These are phyloP conservation scores for Hygrophorus pudorinus DNA, from an alignment of 768 basidiomycete genomes.

Conservation along the genomic window DNA sequence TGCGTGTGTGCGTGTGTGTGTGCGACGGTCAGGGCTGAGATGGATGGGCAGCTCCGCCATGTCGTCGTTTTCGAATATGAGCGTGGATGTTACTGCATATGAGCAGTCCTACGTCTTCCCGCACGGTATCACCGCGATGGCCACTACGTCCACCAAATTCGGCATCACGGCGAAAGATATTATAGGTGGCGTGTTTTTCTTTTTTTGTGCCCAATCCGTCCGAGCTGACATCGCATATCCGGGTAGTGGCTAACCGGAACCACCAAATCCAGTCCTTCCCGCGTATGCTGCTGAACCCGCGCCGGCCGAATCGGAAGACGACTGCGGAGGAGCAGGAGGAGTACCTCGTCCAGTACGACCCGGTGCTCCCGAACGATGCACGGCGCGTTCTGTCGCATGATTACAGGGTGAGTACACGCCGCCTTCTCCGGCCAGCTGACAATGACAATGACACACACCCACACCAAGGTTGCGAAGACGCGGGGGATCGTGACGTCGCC, in stretches of 20 bases:
- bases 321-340: conserved; percentile 78
- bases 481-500: conserved; percentile 67
- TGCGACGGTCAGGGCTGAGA: neutral
- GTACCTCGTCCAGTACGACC: conserved; percentile 77
- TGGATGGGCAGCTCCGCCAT: conserved; percentile 28
- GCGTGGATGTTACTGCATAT: conserved; percentile 41
- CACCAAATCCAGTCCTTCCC: conserved; percentile 70
- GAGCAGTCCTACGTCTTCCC: conserved; percentile 68
- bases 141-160: conserved; percentile 75
- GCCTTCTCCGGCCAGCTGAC: too few species aligned
- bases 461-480: conserved; percentile 71
- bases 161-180: conserved; percentile 84
- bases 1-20: conserved; percentile 21
- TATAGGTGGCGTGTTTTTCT: conserved; percentile 49
- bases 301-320: conserved; percentile 67
- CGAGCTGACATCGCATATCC: too few species aligned
- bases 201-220: too few species aligned
- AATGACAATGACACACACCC: too few species aligned
- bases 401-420: conserved; percentile 25
- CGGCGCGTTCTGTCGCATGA: conserved; percentile 38
- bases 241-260: conserved; percentile 76
- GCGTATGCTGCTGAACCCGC: conserved; percentile 67
- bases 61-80: conserved; percentile 39
- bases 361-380: conserved; percentile 66
- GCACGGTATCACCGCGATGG: conserved; percentile 54